These are phyloP conservation scores for Dictyostelium citrinum DNA, from an alignment of 78 protist species.

Conservation along the genomic window DNA sequence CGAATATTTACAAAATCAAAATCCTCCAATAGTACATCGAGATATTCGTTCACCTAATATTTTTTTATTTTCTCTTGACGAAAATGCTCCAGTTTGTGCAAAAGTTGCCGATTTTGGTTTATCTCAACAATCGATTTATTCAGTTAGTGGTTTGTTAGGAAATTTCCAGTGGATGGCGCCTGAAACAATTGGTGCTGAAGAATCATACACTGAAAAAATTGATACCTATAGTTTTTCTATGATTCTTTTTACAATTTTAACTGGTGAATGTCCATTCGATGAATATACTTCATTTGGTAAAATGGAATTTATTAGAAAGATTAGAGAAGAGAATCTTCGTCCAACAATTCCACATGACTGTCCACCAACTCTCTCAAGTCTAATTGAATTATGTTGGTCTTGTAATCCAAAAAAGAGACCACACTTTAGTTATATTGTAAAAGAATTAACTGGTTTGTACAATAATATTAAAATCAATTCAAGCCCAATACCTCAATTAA, in stretches of 20 bases:
- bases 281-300: constrained; percentile 31
- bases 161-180: constrained; percentile 80
- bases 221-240: constrained; percentile 75
- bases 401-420: constrained; percentile 63
- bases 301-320: constrained; percentile 37
- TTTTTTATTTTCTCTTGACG: constrained; percentile 28
- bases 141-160: constrained; percentile 50
- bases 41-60: constrained; percentile 72
- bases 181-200: constrained; percentile 76
- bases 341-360: constrained; percentile 61
- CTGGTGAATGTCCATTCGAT: constrained; percentile 54
- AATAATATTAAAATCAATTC: background rate
- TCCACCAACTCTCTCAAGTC: background rate
- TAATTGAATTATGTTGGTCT: constrained; percentile 57
- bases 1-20: constrained; percentile 54
- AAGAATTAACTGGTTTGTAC: constrained; percentile 22
- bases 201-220: constrained; percentile 59
- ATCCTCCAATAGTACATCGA: constrained; percentile 74
- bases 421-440: background rate
- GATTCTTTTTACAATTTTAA: constrained; percentile 49
- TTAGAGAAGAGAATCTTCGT: constrained; percentile 62
- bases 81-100: constrained; percentile 57
- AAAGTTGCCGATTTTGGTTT: constrained; percentile 82
- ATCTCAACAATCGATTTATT: constrained; percentile 40
- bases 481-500: background rate